Percentiles rank a stretch among this genome's conserved stretches.
phyloP scores from a whole-genome alignment of 768 basidiomycete genomes.

The Cyclocybe cylindracea region DNA sequence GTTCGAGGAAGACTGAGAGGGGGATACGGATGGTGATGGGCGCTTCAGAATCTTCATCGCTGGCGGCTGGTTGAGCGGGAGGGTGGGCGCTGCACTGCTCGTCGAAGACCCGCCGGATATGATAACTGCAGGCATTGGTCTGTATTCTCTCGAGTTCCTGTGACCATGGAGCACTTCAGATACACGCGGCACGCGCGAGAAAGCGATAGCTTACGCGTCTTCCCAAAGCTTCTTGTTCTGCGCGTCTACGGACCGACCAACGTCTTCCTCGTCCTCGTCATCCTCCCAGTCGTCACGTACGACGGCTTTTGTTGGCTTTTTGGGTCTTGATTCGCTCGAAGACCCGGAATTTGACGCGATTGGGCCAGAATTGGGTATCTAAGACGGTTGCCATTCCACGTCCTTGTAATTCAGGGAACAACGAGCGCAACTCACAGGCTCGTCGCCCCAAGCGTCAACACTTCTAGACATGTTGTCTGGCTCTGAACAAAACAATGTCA shows the following conservation, averaged over 20 bases:
- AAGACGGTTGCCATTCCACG: constrained; percentile 5
- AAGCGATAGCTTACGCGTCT: constrained; percentile 55
- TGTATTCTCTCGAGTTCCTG: constrained; percentile 58
- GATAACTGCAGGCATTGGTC: constrained; percentile 70
- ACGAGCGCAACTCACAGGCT: constrained; percentile 18
- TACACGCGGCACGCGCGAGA: not conserved
- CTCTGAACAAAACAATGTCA: not conserved
- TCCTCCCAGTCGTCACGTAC: constrained; percentile 61
- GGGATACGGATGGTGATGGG: constrained; percentile 38
- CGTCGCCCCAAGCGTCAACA: constrained; percentile 19
- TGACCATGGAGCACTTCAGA: not conserved
- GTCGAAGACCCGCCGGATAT: constrained; percentile 33
- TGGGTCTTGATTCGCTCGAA: constrained; percentile 7
- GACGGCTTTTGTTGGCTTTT: constrained; percentile 10
- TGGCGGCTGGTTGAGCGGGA: constrained; percentile 56
- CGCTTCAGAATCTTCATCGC: constrained; percentile 75
- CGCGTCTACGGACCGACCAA: constrained; percentile 27
- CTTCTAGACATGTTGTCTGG: constrained; percentile 14
- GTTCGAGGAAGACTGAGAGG: constrained; percentile 28
- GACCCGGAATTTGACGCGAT: constrained; percentile 6
- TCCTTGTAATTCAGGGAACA: not conserved
- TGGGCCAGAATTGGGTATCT: constrained; percentile 4
- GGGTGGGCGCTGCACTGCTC: constrained; percentile 33
- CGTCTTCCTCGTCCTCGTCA: constrained; percentile 48
- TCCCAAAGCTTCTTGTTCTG: constrained; percentile 63